Evolutionary conservation across 1,139 yeast species (phyloP), one percentile per base, ranked within the genome.

Genomic region (Scheffersomyces lignicola): DNA sequence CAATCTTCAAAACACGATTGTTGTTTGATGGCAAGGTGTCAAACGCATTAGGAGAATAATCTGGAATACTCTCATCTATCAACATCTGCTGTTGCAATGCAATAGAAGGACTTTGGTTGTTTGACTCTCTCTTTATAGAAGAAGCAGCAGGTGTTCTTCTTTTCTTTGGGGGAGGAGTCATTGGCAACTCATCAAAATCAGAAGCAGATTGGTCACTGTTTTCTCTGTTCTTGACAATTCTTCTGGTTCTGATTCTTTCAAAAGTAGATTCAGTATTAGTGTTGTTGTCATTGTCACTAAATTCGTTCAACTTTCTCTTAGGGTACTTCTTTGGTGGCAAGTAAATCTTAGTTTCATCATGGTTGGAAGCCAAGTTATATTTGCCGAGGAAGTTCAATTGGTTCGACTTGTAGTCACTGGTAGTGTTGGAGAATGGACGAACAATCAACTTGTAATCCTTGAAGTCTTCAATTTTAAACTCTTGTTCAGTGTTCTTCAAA

Each of bases 1-100:
- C 97, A 32, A 95, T 86, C 54, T 83, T 83, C 49, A 92, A 71
- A 47, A 89, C 78, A 60, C 83, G 81, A 31, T 62, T 46, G 51
- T 80, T 80, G 50, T 79, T 80, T 15, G 75, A 65, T 21, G 95
- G 89, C 41, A 92, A 68, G 1, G 85, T 72, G 6, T 32, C 34
- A 1, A 70, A 54, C 1, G 86, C 64, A 38, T 60, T 60, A 5
- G 97, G 97, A 6, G 92, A 80, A 58, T 74, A 90, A 60, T 92
- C 97, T n/a, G 65, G 78, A 37, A 71, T 69, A 23, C 64, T 56
- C 45, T 70, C 86, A 50, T 83, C 88, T 49, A 80, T 74, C 32
- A 68, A 56, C 37, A 62, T 56, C 37, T 67, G 73, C 43, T 68
- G 74, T 44, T 67, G 73, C 31, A 61, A 56, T 36, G 70, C 70